phyloP scores from a whole-genome alignment of 2,329 filamentous ascomycete species.

The Colletotrichum cereale region DNA sequence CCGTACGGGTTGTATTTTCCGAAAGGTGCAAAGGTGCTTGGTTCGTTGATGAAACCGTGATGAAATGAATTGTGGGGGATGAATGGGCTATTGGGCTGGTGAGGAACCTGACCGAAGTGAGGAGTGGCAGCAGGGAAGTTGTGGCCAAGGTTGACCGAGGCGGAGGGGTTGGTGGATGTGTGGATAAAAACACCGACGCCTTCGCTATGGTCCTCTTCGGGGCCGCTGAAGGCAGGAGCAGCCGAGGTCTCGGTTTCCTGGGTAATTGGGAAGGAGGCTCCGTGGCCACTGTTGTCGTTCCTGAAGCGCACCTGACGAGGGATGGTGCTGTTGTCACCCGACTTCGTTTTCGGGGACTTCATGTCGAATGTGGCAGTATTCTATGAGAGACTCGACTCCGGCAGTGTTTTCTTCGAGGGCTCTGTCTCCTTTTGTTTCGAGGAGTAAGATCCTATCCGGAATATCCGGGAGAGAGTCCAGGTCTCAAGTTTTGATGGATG shows the following conservation, averaged over 20 bases:
- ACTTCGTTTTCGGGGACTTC: constrained; percentile 35
- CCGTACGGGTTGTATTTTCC: constrained; percentile 34
- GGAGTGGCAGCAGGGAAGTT: constrained; percentile 6
- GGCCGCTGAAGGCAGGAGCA: constrained; percentile 21
- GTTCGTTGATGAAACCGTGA: constrained; percentile 20
- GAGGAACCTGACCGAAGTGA: constrained; percentile 24
- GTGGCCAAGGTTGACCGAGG: constrained; percentile 27
- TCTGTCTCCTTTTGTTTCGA: background rate
- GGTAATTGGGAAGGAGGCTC: constrained; percentile 19
- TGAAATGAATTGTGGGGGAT: constrained; percentile 37
- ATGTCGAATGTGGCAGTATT: constrained; percentile 16
- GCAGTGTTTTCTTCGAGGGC: background rate
- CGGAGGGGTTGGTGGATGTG: constrained; percentile 35
- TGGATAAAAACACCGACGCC: constrained; percentile 26
- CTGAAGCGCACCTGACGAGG: constrained; percentile 34
- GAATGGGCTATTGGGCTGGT: constrained; percentile 38
- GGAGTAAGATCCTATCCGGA: background rate
- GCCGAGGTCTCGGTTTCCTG: constrained; percentile 19
- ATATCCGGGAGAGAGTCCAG: background rate
- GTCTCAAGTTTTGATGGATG: background rate
- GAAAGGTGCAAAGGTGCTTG: constrained; percentile 32
- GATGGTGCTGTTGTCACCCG: constrained; percentile 31
- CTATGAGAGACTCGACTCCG: background rate
- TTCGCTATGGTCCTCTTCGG: constrained; percentile 3
- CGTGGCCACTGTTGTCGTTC: background rate